These are phyloP conservation scores for Globisporangium recalcitrans DNA, from an alignment of 352 stramenopile genomes.

Conservation along the genomic window DNA sequence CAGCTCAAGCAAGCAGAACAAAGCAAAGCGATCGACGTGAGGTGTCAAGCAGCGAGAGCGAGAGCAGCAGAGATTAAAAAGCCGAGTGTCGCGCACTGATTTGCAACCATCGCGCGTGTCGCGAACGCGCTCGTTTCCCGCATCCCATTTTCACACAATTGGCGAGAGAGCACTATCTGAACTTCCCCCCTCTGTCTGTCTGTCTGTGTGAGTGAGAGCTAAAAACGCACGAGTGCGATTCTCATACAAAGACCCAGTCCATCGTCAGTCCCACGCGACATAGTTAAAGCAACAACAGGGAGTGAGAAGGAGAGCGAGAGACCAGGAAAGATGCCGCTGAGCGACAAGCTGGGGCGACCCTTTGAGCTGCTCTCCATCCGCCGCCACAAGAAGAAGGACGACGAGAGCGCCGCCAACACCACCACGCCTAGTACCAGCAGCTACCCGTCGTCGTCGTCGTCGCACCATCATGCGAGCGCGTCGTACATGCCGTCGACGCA, in stretches of 20 bases:
- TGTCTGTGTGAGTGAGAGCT: too few species aligned
- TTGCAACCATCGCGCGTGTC: background rate
- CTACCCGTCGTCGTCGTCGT: constrained; percentile 4
- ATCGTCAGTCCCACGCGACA: background rate
- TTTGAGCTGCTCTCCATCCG: constrained; percentile 68
- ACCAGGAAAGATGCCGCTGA: constrained; percentile 30
- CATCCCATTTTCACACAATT: background rate
- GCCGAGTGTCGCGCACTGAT: background rate
- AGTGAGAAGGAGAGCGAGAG: background rate
- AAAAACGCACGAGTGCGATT: too few species aligned
- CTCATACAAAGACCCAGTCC: too few species aligned
- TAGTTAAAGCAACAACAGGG: background rate
- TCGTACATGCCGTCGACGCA: constrained; percentile 9
- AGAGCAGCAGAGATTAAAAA: constrained; percentile 6
- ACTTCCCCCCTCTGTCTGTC: too few species aligned
- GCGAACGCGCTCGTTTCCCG: background rate
- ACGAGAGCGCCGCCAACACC: constrained; percentile 17
- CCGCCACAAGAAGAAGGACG: constrained; percentile 53
- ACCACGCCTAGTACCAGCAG: background rate
- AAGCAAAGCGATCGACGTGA: background rate
- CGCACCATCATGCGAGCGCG: constrained; percentile 7
- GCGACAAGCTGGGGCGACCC: constrained; percentile 46
- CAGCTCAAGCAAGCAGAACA: too few species aligned
- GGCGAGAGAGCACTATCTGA: too few species aligned
- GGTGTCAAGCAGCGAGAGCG: background rate